Conservation (phyloP, 2,329 filamentous ascomycete species). For the Penicillium aurantiogriseum region DNA sequence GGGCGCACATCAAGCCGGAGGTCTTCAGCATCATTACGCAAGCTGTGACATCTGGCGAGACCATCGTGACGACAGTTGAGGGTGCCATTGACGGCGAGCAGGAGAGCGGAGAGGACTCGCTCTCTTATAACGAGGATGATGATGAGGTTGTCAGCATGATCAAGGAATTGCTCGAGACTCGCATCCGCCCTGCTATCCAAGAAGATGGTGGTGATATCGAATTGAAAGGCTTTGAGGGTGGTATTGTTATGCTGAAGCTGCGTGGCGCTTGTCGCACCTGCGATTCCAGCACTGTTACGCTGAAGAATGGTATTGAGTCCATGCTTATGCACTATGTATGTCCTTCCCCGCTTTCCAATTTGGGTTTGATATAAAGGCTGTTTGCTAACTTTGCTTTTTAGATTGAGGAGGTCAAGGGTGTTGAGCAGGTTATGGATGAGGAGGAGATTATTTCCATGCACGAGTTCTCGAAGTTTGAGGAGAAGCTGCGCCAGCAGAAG, state of each 20-base stretch:
- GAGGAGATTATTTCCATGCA: constrained; percentile 84
- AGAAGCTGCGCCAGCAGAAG: constrained; percentile 66
- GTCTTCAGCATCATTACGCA: constrained; percentile 95
- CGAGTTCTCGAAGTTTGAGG: constrained; percentile 94
- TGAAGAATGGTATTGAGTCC: constrained; percentile 97
- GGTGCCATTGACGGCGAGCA: constrained; percentile 54
- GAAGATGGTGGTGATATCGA: constrained; percentile 98
- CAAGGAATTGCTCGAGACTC: constrained; percentile 92
- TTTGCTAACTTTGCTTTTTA: constrained; percentile 43
- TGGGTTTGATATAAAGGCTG: background rate
- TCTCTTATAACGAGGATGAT: constrained; percentile 85
- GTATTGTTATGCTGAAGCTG: constrained; percentile 81
- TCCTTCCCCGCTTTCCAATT: constrained; percentile 26
- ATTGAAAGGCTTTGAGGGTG: constrained; percentile 83
- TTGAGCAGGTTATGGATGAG: constrained; percentile 84
- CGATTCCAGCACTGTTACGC: constrained; percentile 91
- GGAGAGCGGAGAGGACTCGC: constrained; percentile 61
- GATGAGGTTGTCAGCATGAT: constrained; percentile 97
- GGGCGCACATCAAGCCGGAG: constrained; percentile 93
- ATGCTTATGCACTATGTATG: constrained; percentile 96
- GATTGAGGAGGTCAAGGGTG: constrained; percentile 93
- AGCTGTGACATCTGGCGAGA: constrained; percentile 77
- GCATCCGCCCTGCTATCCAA: constrained; percentile 92
- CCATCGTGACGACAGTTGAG: constrained; percentile 71
- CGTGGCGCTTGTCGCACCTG: constrained; percentile 92